Base-by-base conservation (phyloP, 2,329 filamentous ascomycete genomes). In the Massarina eburnea region DNA sequence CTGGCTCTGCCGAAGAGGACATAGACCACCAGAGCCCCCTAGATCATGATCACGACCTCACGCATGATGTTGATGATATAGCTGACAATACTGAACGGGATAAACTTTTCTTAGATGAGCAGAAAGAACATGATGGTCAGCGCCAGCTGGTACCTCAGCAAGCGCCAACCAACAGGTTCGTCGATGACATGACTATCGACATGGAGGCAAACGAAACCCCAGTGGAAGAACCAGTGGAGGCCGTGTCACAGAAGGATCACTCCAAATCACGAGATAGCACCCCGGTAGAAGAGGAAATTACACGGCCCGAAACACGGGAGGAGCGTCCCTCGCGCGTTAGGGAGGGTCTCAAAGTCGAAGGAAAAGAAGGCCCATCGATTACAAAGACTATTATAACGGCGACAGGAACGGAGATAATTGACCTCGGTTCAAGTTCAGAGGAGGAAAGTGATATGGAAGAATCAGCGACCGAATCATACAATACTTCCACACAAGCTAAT, bases 391-490 rank as follows among this genome's bases (percentile, higher is more conserved):
- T 52, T 2, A 44, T 21, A 6, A 47, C 49, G 17, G 35, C 37
- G n/a, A 32, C 37, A 29, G 39, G 33, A 2, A 49, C 53, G 19
- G 53, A 56, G 21, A 42, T 64, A 8, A 44, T 64, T 20, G 57
- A 67, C 46, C 42, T 64, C 17, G 59, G 54, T 8, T 60, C 61
- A 7, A 50, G 50, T 4, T 54, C 56, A 9, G 39, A 47, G 14
- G 46, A 43, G 7, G 45, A 41, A 18, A 48, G 38, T 24, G 46
- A 43, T 12, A 18, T 18, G 12, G 24, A 45, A 18, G 45, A 41
- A 3, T 9, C 12, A 7, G 9, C 14, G 3, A 9, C 14, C 17
- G 21, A 17, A 17, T 48, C 41, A 32, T 22, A 37, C 9, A 15
- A n/a, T 3, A 3, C 14, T 19, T 10, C 8, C 7, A 14, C 15